Conservation (phyloP, 2,329 filamentous ascomycete species). For the Alternaria incomplexa region DNA sequence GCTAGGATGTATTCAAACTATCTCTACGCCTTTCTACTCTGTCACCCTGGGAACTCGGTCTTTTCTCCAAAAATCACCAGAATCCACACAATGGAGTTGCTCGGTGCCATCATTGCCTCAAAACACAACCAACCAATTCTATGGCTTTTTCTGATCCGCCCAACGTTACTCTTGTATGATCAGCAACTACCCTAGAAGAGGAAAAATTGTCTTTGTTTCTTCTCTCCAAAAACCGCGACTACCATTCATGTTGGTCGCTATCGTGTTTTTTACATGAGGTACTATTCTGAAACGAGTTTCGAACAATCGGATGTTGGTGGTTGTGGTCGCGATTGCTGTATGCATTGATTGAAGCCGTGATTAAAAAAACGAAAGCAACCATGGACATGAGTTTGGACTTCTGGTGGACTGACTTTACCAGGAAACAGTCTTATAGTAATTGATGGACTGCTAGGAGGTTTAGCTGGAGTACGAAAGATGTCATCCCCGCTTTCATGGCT, state of each 20-base stretch:
- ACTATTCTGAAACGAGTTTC: not conserved
- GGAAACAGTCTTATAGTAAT: not conserved
- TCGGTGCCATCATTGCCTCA: not conserved
- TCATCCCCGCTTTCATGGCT: not conserved
- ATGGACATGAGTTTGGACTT: not conserved
- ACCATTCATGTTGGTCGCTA: not conserved
- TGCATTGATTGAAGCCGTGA: not conserved
- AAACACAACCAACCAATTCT: rapidly evolving
- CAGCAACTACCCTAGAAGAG: not conserved
- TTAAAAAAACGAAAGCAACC: not conserved
- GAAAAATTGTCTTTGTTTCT: not conserved
- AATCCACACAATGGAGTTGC: not conserved
- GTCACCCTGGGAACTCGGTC: rapidly evolving
- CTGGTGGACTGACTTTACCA: not conserved
- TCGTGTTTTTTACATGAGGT: not conserved
- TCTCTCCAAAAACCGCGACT: not conserved
- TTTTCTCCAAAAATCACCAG: not conserved
- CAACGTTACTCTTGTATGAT: not conserved
- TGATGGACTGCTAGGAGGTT: not conserved
- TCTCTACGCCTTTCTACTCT: not conserved
- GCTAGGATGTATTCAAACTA: not conserved
- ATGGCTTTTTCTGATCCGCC: not conserved
- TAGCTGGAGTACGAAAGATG: not conserved
- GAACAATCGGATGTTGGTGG: not conserved
- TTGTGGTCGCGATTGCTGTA: not conserved